These are phyloP conservation scores for Simplicillium sp. DNA, from an alignment of 2,329 filamentous ascomycete species.

Conservation along the genomic window DNA sequence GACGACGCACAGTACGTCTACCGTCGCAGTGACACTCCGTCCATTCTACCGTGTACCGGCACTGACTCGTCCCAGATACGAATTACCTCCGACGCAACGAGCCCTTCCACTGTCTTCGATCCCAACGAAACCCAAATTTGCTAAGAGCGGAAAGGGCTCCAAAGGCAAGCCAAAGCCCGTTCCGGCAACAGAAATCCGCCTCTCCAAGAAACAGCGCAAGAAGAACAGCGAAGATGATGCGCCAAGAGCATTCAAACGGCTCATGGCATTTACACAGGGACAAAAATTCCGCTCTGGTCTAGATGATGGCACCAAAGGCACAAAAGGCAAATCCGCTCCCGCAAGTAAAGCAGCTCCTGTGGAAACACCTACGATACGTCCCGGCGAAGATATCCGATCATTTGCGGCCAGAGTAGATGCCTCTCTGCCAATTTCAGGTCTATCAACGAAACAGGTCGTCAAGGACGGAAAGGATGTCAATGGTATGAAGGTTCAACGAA, in stretches of 20 bases:
- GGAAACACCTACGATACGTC: conserved; percentile 59
- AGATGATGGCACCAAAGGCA: conserved; percentile 59
- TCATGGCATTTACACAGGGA: conserved; percentile 67
- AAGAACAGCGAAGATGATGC: conserved; percentile 61
- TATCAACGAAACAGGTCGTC: conserved; percentile 50
- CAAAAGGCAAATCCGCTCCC: too few species aligned
- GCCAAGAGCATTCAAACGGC: conserved; percentile 74
- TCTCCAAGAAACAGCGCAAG: conserved; percentile 31
- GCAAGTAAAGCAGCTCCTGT: conserved; percentile 11
- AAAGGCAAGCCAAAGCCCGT: conserved; percentile 2
- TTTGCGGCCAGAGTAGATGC: conserved; percentile 79
- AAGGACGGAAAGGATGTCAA: conserved; percentile 53
- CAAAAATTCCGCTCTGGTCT: conserved; percentile 54
- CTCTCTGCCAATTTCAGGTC: conserved; percentile 64
- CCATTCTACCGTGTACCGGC: too few species aligned
- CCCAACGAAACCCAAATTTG: conserved; percentile 1
- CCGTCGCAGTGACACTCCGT: background rate
- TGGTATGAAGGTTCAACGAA: conserved; percentile 59
- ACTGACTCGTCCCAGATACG: conserved; percentile 26
- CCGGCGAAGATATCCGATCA: conserved; percentile 74
- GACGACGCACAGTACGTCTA: conserved; percentile 42
- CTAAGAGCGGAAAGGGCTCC: conserved; percentile 19
- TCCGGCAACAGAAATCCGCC: conserved; percentile 19
- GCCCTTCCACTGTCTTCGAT: conserved; percentile 33
- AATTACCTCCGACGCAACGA: conserved; percentile 38